Conservation (phyloP, 352 stramenopile genomes). For the Phytophthora brassicae region DNA sequence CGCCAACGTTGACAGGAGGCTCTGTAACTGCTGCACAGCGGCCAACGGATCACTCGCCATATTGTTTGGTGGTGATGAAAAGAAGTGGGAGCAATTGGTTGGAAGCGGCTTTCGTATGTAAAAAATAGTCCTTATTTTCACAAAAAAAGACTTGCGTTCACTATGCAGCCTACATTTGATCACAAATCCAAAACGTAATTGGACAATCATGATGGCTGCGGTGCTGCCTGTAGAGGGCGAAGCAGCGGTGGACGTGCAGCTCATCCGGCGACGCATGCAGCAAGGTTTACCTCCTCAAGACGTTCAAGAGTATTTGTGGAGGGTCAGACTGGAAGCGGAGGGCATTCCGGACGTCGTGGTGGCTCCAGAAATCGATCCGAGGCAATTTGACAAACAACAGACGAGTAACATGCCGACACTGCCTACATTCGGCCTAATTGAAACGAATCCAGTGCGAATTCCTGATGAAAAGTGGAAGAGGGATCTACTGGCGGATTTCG, state of each 20-base stretch:
- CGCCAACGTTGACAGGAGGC: constrained; percentile 51
- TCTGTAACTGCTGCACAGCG: constrained; percentile 68
- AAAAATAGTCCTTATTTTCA: constrained; percentile 10
- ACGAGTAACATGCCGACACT: constrained; percentile 75
- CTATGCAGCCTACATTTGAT: background rate
- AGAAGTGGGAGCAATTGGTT: constrained; percentile 22
- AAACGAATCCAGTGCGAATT: constrained; percentile 18
- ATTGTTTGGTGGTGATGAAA: constrained; percentile 7
- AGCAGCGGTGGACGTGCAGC: constrained; percentile 51
- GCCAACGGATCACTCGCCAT: constrained; percentile 53
- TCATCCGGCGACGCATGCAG: constrained; percentile 66
- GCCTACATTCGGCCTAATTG: constrained; percentile 40
- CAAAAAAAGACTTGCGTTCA: constrained; percentile 8
- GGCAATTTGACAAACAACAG: constrained; percentile 66
- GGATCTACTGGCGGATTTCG: constrained; percentile 74
- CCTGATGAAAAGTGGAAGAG: constrained; percentile 53
- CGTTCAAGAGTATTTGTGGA: constrained; percentile 87
- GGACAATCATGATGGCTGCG: constrained; percentile 62
- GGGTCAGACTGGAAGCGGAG: constrained; percentile 77
- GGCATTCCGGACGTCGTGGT: constrained; percentile 80
- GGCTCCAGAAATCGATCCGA: constrained; percentile 62
- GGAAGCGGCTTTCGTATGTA: constrained; percentile 17
- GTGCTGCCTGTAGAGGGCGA: constrained; percentile 67
- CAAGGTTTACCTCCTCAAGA: constrained; percentile 61
- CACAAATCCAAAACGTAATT: constrained; percentile 14